Base-by-base conservation (phyloP, 2,329 filamentous ascomycete species). In the Talaromyces atroroseus region DNA sequence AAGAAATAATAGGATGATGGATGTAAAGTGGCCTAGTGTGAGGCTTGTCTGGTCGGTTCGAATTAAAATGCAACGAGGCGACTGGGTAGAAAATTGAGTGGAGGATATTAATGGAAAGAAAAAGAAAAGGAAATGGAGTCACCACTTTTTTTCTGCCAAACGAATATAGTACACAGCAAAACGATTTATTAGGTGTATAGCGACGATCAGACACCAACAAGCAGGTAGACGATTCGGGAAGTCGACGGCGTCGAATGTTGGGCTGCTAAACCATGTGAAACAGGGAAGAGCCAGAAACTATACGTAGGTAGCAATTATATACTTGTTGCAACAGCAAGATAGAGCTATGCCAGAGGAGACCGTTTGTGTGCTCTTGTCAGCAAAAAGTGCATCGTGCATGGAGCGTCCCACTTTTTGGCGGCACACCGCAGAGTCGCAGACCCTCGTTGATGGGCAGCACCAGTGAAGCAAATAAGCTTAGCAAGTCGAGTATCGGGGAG, bases 121-220 rank as follows among this genome's bases (percentile, higher is more conserved):
- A n/a, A n/a, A 47, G 47, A 24, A 47, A 52, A 44, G 36, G 47
- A 20, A 53, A 52, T 52, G 23, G 42, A 54, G 21, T 48, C 21
- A 11, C 29, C n/a, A 20, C 8, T 16, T 16, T 29, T 29, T 29
- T 7, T 36, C 40, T 16, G 32, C 36, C 68, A 66, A 71, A 71
- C 70, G 49, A 60, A 51, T 60, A 62, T 59, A 57, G 63, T 65
- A 65, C 69, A 71, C 68, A 66, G 66, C 60, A 61, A 60, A 62
- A 23, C n/a, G 21, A 52, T 46, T 46, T 29, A 36, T 60, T 64
- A 62, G 12, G 20, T 49, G 34, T 49, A 54, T 18, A 45, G 59
- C 57, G 56, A 61, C 57, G 57, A 60, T 58, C 59, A 58, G 56
- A 53, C 53, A 55, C 54, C 59, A 61, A 52, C 18, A 63, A 62